A percentile compares a stretch with the other conserved stretches of the same genome.
Evolutionary conservation across 2,329 filamentous ascomycete genomes (phyloP).

Genomic region (Penicillium sp.): DNA sequence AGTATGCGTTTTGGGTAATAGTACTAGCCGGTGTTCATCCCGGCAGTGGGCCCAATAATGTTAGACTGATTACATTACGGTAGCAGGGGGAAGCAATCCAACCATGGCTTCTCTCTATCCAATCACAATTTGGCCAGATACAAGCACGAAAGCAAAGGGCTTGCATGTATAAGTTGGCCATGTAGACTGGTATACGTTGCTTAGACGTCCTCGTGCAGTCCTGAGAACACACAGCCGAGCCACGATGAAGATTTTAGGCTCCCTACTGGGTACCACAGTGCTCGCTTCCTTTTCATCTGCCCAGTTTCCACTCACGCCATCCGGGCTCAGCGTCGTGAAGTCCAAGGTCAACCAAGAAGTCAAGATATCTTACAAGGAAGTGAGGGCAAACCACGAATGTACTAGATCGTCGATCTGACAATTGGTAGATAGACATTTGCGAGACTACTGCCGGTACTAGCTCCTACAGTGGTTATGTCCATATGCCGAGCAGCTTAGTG

Average conservation of each 20-base stretch:
- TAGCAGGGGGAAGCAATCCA: neutral
- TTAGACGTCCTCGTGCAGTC: neutral
- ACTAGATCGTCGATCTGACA: neutral
- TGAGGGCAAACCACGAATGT: neutral
- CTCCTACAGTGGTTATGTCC: constrained; percentile 3
- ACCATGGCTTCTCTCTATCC: neutral
- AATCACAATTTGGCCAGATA: neutral
- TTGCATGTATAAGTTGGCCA: neutral
- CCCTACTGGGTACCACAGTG: neutral
- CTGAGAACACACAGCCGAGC: neutral
- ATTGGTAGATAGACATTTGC: neutral
- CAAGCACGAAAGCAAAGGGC: neutral
- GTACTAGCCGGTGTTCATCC: neutral
- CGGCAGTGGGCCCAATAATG: neutral
- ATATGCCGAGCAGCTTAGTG: neutral
- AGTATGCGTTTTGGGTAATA: neutral
- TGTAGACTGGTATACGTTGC: neutral
- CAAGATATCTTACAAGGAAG: neutral
- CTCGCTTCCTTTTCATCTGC: neutral
- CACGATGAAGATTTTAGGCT: neutral
- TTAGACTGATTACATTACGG: neutral
- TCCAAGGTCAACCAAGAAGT: neutral
- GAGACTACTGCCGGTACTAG: neutral
- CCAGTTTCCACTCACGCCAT: neutral
- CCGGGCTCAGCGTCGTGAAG: neutral